Evolutionary conservation across 139 green algal species (phyloP), one percentile per base, ranked within the genome.

Genomic region (Chlamydomonas incerta): DNA sequence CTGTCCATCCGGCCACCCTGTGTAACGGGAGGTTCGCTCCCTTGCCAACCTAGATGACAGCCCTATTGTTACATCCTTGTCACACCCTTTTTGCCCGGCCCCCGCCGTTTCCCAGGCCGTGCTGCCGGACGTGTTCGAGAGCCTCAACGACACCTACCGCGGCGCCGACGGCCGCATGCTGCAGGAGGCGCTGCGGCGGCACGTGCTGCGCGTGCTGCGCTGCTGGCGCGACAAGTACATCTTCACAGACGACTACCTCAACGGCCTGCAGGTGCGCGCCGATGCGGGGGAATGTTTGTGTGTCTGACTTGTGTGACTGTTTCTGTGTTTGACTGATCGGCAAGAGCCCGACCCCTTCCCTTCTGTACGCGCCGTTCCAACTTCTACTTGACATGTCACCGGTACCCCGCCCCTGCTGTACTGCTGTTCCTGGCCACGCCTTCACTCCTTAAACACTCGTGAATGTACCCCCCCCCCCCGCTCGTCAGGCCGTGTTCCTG

Each of bases 171-270:
- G 93, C 74, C 92, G 94, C 76, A 96, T 95, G 89, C 90, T 89
- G 21, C 95, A 98, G 86, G 93, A 95, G 83, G 86, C 90, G n/a
- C 88, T 94, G 57, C 81, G 87, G 65, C 83, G 93, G 28, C 88
- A 97, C 80, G 93, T 97, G 70, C 90, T 98, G 85, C 89, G 93
- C 29, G 90, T 98, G 88, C 92, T 98, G 88, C 92, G 95, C 55
- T 90, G 95, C 47, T 98, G 96, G 96, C 87, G 95, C 23, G 92
- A 95, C 60, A 95, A 95, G 87, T 98, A 93, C 90, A 93, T 98
- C 63, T 98, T 98, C 89, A 88, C 82, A 11, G 95, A 98, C 55
- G 96, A 98, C 85, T 98, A 93, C 89, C 83, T 98, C 21, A 97
- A 97, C 55, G 96, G 96, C 34, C 89, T 98, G 58, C 95, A 97